Evolutionary conservation across 192 early-diverging fungal species (phyloP).

Genomic region (Geranomyces michiganensis): DNA sequence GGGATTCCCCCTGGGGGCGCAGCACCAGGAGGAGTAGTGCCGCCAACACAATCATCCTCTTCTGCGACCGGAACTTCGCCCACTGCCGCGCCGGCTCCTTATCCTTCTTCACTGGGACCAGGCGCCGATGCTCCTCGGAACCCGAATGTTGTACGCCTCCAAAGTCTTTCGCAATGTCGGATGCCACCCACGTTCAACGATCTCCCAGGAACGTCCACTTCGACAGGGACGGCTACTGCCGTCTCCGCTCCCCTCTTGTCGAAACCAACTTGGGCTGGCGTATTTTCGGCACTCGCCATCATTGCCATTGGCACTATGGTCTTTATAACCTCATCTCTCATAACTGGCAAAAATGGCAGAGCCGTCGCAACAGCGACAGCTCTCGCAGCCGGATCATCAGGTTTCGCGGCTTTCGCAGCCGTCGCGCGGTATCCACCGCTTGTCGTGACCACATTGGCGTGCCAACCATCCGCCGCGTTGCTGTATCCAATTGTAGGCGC

Average conservation of each 20-base stretch:
- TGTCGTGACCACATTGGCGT: neutral
- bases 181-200: slow-evolving; percentile 14
- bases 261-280: neutral
- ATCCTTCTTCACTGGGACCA: neutral
- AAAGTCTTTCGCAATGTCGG: neutral
- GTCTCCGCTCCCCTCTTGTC: neutral
- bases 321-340: neutral
- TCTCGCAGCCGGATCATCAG: neutral
- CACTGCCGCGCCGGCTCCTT: slow-evolving; percentile 1
- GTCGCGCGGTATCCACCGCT: slow-evolving; percentile 9
- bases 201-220: neutral
- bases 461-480: neutral
- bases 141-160: neutral
- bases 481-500: neutral
- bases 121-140: slow-evolving; percentile 13
- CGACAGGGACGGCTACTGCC: neutral
- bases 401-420: neutral
- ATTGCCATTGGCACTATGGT: neutral
- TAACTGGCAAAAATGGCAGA: neutral
- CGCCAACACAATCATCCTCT: too few relatives aligned
- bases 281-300: neutral
- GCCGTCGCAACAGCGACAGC: neutral
- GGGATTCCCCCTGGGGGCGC: neutral
- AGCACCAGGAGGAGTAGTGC: too few relatives aligned
- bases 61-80: neutral